Evolutionary conservation across 2,329 filamentous ascomycete species (phyloP).

Genomic region (Hypoxylon sp.): DNA sequence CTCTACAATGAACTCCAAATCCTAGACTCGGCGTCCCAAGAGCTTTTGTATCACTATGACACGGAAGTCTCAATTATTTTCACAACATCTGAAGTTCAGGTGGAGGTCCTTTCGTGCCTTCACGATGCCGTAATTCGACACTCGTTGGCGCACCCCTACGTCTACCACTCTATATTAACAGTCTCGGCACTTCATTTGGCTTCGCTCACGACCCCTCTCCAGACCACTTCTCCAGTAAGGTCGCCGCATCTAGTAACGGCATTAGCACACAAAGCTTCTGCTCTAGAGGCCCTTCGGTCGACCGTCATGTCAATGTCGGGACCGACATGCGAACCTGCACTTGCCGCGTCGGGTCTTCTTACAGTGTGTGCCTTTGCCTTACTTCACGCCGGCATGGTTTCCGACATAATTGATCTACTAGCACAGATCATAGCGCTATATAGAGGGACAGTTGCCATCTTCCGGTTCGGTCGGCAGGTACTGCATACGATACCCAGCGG

Average conservation of each 20-base stretch:
- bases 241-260: slow-evolving; percentile 19
- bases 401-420: slow-evolving; percentile 20
- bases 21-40: slow-evolving; percentile 9
- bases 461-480: slow-evolving; percentile 8
- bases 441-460: slow-evolving; percentile 22
- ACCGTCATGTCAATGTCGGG: slow-evolving; percentile 11
- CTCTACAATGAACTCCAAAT: slow-evolving; percentile 1
- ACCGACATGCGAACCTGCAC: slow-evolving; percentile 16
- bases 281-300: slow-evolving; percentile 22
- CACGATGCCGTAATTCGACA: slow-evolving; percentile 21
- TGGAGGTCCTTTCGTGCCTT: slow-evolving; percentile 16
- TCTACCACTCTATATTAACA: slow-evolving; percentile 20
- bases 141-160: slow-evolving; percentile 18
- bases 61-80: slow-evolving; percentile 22
- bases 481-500: neutral
- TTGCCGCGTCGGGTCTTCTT: slow-evolving; percentile 21
- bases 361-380: slow-evolving; percentile 24
- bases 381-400: slow-evolving; percentile 16
- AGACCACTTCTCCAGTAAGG: neutral
- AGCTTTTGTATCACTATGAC: slow-evolving; percentile 15
- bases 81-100: slow-evolving; percentile 16
- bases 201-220: slow-evolving; percentile 1
- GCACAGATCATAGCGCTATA: slow-evolving; percentile 24
- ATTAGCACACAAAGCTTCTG: slow-evolving; percentile 22
- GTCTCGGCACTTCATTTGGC: slow-evolving; percentile 25